A percentile compares a stretch with the other conserved stretches of the same genome.
These are phyloP conservation scores for Diutina sp. DNA, from an alignment of 1,139 yeast genomes.

Conservation along the genomic window DNA sequence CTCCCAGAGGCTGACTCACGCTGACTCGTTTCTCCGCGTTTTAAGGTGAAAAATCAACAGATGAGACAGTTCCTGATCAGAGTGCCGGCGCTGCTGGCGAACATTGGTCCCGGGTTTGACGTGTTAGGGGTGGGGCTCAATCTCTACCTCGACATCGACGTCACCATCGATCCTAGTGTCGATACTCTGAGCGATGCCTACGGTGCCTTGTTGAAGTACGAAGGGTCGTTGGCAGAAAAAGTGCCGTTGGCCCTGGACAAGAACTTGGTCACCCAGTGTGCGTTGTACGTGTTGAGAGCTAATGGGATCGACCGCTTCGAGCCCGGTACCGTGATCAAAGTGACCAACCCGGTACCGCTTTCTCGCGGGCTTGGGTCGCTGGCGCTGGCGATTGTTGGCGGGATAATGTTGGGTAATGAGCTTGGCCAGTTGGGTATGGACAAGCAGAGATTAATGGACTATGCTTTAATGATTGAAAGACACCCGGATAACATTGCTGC, in stretches of 20 bases:
- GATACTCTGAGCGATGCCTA: constrained; percentile 47
- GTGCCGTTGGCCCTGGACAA: constrained; percentile 70
- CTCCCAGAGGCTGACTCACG: background rate
- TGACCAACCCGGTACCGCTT: constrained; percentile 82
- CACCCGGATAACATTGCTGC: constrained; percentile 98
- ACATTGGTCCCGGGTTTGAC: constrained; percentile 97
- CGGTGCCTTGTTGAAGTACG: constrained; percentile 60
- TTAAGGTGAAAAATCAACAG: background rate
- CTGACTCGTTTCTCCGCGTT: background rate
- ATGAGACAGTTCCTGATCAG: constrained; percentile 25
- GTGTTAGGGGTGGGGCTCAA: constrained; percentile 85
- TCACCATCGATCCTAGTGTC: constrained; percentile 41
- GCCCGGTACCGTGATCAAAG: constrained; percentile 67
- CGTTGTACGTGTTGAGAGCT: constrained; percentile 79
- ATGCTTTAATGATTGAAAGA: constrained; percentile 91
- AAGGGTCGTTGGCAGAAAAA: constrained; percentile 60
- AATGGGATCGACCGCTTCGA: constrained; percentile 70
- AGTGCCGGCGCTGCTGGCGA: constrained; percentile 96
- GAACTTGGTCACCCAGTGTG: constrained; percentile 84
- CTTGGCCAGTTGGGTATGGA: constrained; percentile 61
- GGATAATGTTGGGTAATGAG: constrained; percentile 83
- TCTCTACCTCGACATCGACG: constrained; percentile 58
- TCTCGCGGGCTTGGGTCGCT: constrained; percentile 97
- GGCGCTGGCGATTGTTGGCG: constrained; percentile 98
- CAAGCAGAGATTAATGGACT: constrained; percentile 79